Base-by-base conservation (phyloP, 208 protist species). In the Leptomonas seymouri region DNA sequence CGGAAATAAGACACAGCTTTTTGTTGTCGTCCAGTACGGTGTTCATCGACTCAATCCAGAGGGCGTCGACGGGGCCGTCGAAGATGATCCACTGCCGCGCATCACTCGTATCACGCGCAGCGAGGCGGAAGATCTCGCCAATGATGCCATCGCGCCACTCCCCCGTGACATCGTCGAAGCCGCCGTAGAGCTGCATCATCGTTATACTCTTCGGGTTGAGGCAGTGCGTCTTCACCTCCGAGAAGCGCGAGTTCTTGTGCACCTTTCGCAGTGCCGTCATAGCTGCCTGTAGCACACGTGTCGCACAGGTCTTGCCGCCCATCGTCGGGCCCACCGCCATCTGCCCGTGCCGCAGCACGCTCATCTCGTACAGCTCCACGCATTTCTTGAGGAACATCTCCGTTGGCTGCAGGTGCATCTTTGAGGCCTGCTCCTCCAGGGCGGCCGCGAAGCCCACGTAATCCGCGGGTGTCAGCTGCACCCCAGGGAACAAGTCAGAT, bases 131-230 rank as follows among this genome's bases (percentile, higher is more conserved):
- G 21, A 99, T 68, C 70, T 97, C 90, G 41, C 94, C 93, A 48
- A 99, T 74, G 51, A 99, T 77, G 48, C 98, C 98, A 76, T 99
- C 98, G 20, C 89, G 88, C 97, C 98, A 99, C 85, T 99, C 98
- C 21, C 91, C 88, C 20, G 98, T 99, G 16, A 87, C 93, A 36
- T 98, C 90, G 71, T 99, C 97, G 74, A 99, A 98, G 41, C 98
- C 88, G 67, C 97, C 97, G 80, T 99, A 99, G 0, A 99, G 86
- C 83, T 99, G 98, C 34, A 97, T 79, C 97, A 99, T 99, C 31
- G 95, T 99, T 77, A 99, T 98, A 46, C 97, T 92, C 78, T 99
- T 99, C 20, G 98, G 98, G 82, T 99, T 99, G 16, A 98, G 77
- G 53, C 67, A 80, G 80, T 97, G 86, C 55, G 93, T 97, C 65